Evolutionary conservation across 179 eudicot genomes (phyloP).

Genomic region (Drosera spatulata): DNA sequence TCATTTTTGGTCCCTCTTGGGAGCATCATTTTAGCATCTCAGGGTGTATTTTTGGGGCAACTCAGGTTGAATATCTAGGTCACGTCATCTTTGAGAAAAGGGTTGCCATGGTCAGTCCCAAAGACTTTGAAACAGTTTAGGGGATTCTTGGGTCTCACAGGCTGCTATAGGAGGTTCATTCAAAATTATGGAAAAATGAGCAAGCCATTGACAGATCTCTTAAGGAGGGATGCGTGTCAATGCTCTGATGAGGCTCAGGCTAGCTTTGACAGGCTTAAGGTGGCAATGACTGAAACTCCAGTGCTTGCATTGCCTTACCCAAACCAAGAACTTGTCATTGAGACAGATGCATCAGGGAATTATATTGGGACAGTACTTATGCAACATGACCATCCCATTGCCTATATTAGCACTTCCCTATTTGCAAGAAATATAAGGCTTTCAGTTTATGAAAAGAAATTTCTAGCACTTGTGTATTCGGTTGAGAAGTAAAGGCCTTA

Average conservation of each 20-base stretch:
- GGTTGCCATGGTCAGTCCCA: background rate
- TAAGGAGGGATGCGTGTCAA: background rate
- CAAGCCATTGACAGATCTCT: background rate
- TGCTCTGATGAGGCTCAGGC: background rate
- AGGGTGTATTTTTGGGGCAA: background rate
- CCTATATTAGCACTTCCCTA: too few relatives aligned
- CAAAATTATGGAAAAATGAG: background rate
- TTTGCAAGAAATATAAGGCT: background rate
- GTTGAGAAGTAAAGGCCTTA: constrained; percentile 2
- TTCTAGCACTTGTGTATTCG: background rate
- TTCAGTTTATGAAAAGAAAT: constrained; percentile 8
- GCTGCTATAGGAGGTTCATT: background rate
- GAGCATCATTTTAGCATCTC: background rate
- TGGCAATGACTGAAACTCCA: background rate
- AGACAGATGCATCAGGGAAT: background rate
- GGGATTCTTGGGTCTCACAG: background rate
- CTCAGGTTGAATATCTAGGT: background rate
- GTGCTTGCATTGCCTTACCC: background rate
- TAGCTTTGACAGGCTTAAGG: background rate
- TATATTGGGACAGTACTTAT: background rate
- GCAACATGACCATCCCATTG: background rate
- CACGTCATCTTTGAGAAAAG: background rate
- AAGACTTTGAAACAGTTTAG: background rate
- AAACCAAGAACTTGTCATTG: background rate
- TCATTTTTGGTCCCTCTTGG: too few relatives aligned